A percentile compares a stretch with the other conserved stretches of the same genome.
Evolutionary conservation across 352 stramenopile genomes (phyloP).

Genomic region (Aphanomyces euteiches): DNA sequence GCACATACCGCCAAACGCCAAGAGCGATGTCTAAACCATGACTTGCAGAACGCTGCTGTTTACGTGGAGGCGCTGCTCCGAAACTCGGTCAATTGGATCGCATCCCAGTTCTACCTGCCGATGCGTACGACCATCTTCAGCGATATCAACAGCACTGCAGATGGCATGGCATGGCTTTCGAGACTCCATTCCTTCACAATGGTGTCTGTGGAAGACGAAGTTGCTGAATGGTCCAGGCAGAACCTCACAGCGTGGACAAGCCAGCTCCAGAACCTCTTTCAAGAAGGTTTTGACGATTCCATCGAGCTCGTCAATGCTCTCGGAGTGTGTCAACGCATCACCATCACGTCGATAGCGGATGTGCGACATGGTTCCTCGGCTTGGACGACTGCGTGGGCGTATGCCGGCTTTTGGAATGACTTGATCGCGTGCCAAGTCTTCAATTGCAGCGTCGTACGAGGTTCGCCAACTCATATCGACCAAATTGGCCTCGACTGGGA

Average conservation of each 20-base stretch:
- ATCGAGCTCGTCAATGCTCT: background rate
- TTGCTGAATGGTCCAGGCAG: background rate
- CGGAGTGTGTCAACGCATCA: background rate
- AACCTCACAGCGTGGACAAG: background rate
- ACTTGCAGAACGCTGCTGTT: constrained; percentile 2
- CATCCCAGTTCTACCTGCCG: background rate
- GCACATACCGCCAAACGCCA: constrained; percentile 12
- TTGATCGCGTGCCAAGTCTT: background rate
- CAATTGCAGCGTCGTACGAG: background rate
- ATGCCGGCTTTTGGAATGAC: constrained; percentile 3
- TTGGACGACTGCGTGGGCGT: background rate
- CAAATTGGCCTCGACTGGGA: background rate
- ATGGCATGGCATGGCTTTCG: background rate
- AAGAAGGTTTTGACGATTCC: background rate
- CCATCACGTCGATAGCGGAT: background rate
- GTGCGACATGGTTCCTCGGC: background rate
- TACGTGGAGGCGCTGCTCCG: constrained; percentile 22
- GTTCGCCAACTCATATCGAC: constrained; percentile 10
- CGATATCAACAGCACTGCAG: background rate
- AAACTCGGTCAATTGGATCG: background rate
- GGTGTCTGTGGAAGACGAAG: constrained; percentile 9
- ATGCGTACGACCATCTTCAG: background rate
- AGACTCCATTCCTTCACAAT: background rate
- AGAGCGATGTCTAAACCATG: background rate
- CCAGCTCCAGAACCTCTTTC: constrained; percentile 7